phyloP scores from a whole-genome alignment of 768 basidiomycete species.

The Tylopilus sp. region DNA sequence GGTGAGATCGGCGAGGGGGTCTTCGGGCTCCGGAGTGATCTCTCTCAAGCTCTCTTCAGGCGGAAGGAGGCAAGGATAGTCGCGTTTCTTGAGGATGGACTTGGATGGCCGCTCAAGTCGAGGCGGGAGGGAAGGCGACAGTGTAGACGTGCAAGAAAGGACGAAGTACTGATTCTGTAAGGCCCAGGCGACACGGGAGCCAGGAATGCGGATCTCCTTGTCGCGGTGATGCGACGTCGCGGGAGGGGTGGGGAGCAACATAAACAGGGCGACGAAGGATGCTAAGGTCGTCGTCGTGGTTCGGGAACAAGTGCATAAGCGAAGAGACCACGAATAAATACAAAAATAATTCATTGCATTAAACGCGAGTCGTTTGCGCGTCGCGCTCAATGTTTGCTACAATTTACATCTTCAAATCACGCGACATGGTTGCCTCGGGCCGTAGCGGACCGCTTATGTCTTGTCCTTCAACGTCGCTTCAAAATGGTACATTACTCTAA shows the following conservation, averaged over 20 bases:
- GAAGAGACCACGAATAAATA: constrained; percentile 20
- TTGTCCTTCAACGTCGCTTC: no score
- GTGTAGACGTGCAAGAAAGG: constrained; percentile 32
- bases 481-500: no score
- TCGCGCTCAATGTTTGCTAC: constrained; percentile 35
- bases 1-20: constrained; percentile 57
- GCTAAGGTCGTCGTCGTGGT: constrained; percentile 21
- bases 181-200: constrained; percentile 49
- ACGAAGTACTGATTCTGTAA: constrained; percentile 47
- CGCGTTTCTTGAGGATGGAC: constrained; percentile 66
- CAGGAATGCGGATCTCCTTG: constrained; percentile 46
- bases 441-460: not conserved
- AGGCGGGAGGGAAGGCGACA: constrained; percentile 15
- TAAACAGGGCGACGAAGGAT: constrained; percentile 14
- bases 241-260: constrained; percentile 63
- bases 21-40: constrained; percentile 71
- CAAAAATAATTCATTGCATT: constrained; percentile 27
- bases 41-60: constrained; percentile 52
- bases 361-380: constrained; percentile 42
- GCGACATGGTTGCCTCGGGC: constrained; percentile 9
- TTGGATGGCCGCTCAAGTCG: constrained; percentile 46
- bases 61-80: constrained; percentile 31
- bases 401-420: constrained; percentile 16
- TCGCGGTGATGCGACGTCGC: constrained; percentile 53
- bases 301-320: constrained; percentile 3